phyloP scores from a whole-genome alignment of 179 eudicot species.

The Beta macrorhiza region DNA sequence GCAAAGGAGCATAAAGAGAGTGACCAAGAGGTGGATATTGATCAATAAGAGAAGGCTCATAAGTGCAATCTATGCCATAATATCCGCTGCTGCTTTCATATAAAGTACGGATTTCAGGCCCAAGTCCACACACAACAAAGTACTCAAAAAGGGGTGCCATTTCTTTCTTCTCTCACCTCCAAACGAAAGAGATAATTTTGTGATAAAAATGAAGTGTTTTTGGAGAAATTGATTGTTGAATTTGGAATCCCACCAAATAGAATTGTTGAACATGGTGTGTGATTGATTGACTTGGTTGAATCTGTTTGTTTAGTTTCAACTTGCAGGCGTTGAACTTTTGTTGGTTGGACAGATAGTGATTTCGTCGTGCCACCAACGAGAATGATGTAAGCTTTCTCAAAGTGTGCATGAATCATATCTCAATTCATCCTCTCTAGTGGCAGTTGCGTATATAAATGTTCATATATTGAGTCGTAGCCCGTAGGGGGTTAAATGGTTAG shows the following conservation, averaged over 20 bases:
- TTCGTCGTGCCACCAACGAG: background rate
- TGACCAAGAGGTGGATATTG: slow-evolving; percentile 28
- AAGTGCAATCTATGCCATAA: slow-evolving; percentile 26
- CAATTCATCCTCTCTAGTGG: too few relatives aligned
- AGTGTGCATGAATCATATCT: too few relatives aligned
- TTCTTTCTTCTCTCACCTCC: background rate
- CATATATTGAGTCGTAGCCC: too few relatives aligned
- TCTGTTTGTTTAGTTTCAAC: background rate
- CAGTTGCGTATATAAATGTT: too few relatives aligned
- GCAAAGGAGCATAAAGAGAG: slow-evolving; percentile 22
- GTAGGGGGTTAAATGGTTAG: too few relatives aligned
- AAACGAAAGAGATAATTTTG: background rate
- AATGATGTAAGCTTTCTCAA: too few relatives aligned
- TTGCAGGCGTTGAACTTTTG: background rate
- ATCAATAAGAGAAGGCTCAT: slow-evolving; percentile 31
- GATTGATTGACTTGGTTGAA: background rate
- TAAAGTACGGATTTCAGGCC: slow-evolving; percentile 28
- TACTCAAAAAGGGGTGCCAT: slow-evolving; percentile 29
- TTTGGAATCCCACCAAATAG: slow-evolving; percentile 5
- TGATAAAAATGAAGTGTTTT: background rate
- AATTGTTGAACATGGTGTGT: slow-evolving; percentile 5
- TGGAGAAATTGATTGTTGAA: background rate
- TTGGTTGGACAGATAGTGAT: background rate
- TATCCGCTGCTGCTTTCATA: slow-evolving; percentile 24
- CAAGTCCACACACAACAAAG: slow-evolving; percentile 35